phyloP scores from a whole-genome alignment of 495 filamentous ascomycete species.

The Tuber magnatum region DNA sequence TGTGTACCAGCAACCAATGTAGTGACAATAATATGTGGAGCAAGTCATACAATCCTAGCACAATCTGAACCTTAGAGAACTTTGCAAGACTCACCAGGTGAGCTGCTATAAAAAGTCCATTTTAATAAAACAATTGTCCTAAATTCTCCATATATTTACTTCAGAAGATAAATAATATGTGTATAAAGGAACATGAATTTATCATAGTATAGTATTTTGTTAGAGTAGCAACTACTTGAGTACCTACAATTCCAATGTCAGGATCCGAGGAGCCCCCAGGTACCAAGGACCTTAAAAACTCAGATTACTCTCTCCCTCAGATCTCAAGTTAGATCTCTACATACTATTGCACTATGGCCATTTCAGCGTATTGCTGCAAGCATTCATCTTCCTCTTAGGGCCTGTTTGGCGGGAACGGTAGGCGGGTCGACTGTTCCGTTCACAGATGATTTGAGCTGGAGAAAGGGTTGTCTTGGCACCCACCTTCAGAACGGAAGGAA shows the following conservation, averaged over 20 bases:
- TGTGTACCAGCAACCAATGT: neutral
- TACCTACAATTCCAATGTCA: neutral
- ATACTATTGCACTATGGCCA: neutral
- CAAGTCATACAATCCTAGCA: too few relatives aligned
- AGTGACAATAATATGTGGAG: too few relatives aligned
- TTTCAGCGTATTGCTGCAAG: neutral
- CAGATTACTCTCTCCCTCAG: neutral
- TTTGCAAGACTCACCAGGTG: neutral
- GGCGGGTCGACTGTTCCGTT: too few relatives aligned
- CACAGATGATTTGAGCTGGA: too few relatives aligned
- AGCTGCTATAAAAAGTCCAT: neutral
- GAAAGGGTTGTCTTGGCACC: neutral
- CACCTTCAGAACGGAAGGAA: too few relatives aligned
- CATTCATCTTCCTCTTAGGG: neutral
- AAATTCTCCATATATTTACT: neutral
- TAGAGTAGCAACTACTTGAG: neutral
- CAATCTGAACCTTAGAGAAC: too few relatives aligned
- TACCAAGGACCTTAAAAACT: neutral
- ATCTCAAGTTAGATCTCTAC: neutral
- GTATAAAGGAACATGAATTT: neutral
- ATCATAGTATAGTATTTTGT: neutral
- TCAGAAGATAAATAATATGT: neutral
- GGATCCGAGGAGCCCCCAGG: too few relatives aligned
- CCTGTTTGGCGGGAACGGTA: too few relatives aligned
- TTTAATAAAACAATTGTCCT: neutral